Percentiles rank a stretch among this genome's conserved stretches.
Conservation (phyloP, 257 asterid species). For the Solanum chilense region DNA sequence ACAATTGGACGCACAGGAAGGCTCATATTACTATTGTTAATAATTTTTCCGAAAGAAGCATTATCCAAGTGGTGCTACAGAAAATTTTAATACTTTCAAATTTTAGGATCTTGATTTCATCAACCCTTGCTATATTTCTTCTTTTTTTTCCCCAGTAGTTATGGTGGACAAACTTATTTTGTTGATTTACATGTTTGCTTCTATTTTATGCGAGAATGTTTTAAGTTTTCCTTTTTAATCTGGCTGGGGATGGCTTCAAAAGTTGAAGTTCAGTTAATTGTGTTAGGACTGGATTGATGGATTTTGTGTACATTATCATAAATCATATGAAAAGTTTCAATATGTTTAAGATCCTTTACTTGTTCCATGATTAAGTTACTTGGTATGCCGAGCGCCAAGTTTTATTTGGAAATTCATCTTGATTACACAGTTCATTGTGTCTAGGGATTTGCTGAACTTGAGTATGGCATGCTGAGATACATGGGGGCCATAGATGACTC, state of each 20-base stretch:
- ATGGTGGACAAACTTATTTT: neutral
- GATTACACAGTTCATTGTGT: neutral
- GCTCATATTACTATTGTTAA: neutral
- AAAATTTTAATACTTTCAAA: neutral
- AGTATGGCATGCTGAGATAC: conserved; percentile 94
- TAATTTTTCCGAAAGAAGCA: neutral
- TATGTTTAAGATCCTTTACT: neutral
- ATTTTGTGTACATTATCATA: neutral
- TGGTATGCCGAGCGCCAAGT: neutral
- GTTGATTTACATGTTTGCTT: neutral
- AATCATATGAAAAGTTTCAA: neutral
- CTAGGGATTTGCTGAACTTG: conserved; percentile 97
- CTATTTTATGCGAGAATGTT: neutral
- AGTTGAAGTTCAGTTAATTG: neutral
- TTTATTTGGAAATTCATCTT: neutral
- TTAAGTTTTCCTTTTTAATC: neutral
- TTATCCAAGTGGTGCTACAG: neutral
- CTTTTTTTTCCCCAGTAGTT: neutral
- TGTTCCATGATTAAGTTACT: neutral
- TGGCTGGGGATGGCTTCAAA: neutral
- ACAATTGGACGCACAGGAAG: neutral
- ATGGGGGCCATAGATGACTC: conserved; percentile 92
- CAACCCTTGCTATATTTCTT: neutral
- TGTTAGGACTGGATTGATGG: neutral
- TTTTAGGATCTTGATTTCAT: neutral